Evolutionary conservation across 371 early-diverging fungal species (phyloP).

Genomic region (Haplosporangium sp.): DNA sequence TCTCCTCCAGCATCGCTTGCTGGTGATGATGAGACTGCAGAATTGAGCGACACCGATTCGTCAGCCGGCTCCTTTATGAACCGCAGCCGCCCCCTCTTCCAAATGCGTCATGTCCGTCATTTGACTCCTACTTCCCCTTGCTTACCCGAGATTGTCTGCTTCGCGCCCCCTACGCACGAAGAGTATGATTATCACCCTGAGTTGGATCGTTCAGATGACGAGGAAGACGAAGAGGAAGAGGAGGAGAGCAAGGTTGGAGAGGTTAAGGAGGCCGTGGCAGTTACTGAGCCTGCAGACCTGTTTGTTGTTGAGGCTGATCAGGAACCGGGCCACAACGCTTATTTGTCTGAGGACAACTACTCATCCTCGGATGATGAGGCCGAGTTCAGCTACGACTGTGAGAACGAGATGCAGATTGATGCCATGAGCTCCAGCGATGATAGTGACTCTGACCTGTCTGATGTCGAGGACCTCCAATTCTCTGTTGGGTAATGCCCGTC

Average conservation of each 20-base stretch:
- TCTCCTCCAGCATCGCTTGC: conserved; percentile 53
- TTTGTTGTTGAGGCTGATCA: conserved; percentile 45
- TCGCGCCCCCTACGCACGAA: conserved; percentile 50
- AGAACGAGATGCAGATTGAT: conserved; percentile 50
- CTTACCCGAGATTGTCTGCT: conserved; percentile 46
- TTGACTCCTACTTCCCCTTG: conserved; percentile 53
- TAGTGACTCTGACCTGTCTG: conserved; percentile 52
- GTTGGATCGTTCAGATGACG: conserved; percentile 50
- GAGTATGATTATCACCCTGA: conserved; percentile 53
- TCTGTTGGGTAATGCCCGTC: conserved; percentile 32
- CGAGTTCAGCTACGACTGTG: conserved; percentile 38
- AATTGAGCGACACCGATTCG: conserved; percentile 47
- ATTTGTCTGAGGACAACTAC: conserved; percentile 45
- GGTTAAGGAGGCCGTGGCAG: conserved; percentile 7
- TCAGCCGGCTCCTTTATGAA: conserved; percentile 26
- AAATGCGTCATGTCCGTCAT: conserved; percentile 47
- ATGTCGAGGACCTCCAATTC: conserved; percentile 45
- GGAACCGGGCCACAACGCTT: conserved; percentile 21
- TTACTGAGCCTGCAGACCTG: conserved; percentile 21
- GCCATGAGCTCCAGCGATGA: conserved; percentile 56
- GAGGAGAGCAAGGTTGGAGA: conserved; percentile 15
- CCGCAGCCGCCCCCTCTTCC: conserved; percentile 34
- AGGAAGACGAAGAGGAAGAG: conserved; percentile 43
- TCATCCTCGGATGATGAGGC: conserved; percentile 51
- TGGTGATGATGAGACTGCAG: conserved; percentile 50